A percentile compares a stretch with the other conserved stretches of the same genome.
Evolutionary conservation across 1,284 basidiomycete species (phyloP).

Genomic region (Malassezia furfur): DNA sequence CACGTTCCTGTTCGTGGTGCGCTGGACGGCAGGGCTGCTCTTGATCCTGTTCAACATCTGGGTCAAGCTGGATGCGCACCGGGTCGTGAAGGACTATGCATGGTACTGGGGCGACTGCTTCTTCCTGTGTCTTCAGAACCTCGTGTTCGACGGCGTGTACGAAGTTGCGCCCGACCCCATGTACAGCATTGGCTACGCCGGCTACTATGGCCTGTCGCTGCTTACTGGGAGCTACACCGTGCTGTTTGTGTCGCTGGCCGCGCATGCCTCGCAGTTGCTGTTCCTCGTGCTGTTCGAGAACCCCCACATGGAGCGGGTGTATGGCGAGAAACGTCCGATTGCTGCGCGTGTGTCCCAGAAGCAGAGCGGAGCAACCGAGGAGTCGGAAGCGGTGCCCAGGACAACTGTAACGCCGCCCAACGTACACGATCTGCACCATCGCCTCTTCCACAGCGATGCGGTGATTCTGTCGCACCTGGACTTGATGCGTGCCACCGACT

Average conservation of each 20-base stretch:
- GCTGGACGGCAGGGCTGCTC: slow-evolving; percentile 74
- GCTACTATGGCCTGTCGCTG: slow-evolving; percentile 85
- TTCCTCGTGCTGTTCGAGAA: slow-evolving; percentile 96
- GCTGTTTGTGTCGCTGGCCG: slow-evolving; percentile 80
- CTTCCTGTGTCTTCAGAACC: slow-evolving; percentile 62
- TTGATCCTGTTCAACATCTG: slow-evolving; percentile 92
- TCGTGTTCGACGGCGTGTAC: slow-evolving; percentile 96
- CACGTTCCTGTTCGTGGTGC: slow-evolving; percentile 63
- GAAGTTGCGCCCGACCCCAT: slow-evolving; percentile 80
- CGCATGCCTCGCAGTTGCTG: slow-evolving; percentile 87
- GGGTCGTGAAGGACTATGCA: slow-evolving; percentile 75
- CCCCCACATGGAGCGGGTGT: slow-evolving; percentile 59
- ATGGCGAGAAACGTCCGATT: slow-evolving; percentile 37
- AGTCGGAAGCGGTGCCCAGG: neutral
- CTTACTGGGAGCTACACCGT: slow-evolving; percentile 81
- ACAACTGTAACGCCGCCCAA: neutral
- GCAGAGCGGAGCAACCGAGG: slow-evolving; percentile 1
- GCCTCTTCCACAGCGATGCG: slow-evolving; percentile 80
- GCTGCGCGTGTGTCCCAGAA: slow-evolving; percentile 20
- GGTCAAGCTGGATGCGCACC: slow-evolving; percentile 95
- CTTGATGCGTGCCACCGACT: slow-evolving; percentile 64
- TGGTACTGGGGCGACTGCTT: slow-evolving; percentile 96
- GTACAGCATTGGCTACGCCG: slow-evolving; percentile 67
- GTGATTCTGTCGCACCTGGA: slow-evolving; percentile 76
- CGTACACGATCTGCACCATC: slow-evolving; percentile 76